Percentiles rank a stretch among this genome's conserved stretches.
Evolutionary conservation across 805 yeast species (phyloP).

Genomic region (Lachancea thermotolerans): DNA sequence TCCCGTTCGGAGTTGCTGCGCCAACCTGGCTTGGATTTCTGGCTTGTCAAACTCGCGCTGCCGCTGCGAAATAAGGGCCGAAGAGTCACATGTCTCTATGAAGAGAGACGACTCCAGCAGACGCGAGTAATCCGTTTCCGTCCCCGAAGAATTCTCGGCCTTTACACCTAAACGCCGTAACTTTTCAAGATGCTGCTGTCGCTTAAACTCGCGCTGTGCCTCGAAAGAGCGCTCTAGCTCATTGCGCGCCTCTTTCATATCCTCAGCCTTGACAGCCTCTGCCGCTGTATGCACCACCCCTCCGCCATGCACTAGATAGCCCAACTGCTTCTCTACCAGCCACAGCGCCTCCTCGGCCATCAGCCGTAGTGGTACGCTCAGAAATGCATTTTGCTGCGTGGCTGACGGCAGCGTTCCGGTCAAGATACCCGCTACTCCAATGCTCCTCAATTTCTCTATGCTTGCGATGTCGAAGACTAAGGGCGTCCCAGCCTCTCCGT

Average conservation of each 20-base stretch:
- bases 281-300: constrained; percentile 3
- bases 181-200: constrained; percentile 19
- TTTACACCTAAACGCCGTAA: constrained; percentile 15
- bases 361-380: constrained; percentile 75
- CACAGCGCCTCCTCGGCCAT: constrained; percentile 68
- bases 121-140: constrained; percentile 2
- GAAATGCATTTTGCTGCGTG: constrained; percentile 89
- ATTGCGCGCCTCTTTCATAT: constrained; percentile 1
- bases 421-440: constrained; percentile 69
- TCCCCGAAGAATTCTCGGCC: neutral
- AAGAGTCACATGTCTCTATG: constrained; percentile 16
- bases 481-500: constrained; percentile 31
- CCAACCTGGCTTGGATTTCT: neutral
- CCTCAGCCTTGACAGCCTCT: constrained; percentile 1
- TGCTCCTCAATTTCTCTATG: constrained; percentile 47
- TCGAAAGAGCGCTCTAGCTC: constrained; percentile 13
- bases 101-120: constrained; percentile 23
- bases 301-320: constrained; percentile 17
- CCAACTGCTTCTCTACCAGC: constrained; percentile 42
- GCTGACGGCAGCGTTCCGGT: constrained; percentile 79
- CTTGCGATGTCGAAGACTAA: constrained; percentile 53
- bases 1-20: constrained; percentile 1
- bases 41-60: neutral
- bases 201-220: constrained; percentile 17
- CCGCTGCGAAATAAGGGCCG: constrained; percentile 4